Evolutionary conservation across 371 early-diverging fungal genomes (phyloP).

Genomic region (Lichtheimia ramosa): DNA sequence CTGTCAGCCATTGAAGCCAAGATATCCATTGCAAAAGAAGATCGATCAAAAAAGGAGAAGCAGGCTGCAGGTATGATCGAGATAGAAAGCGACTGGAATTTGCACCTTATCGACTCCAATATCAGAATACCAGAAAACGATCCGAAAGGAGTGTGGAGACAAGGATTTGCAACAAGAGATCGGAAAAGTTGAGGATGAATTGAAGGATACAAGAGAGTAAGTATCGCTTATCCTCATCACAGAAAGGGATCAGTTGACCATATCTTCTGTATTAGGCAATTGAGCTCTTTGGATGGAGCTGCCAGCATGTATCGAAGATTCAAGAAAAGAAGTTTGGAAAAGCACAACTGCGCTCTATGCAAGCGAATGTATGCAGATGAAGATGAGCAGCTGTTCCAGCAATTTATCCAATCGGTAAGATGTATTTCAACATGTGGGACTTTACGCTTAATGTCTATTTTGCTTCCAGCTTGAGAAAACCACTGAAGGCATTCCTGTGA

Average conservation of each 20-base stretch:
- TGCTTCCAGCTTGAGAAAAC: constrained; percentile 30
- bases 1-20: constrained; percentile 38
- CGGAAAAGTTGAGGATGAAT: constrained; percentile 9
- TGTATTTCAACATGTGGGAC: not conserved
- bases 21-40: constrained; percentile 34
- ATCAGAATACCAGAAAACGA: constrained; percentile 16
- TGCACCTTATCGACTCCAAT: not conserved
- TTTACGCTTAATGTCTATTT: not conserved
- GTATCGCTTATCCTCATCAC: not conserved
- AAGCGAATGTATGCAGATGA: constrained; percentile 60
- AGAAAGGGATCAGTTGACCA: not conserved
- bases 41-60: constrained; percentile 10
- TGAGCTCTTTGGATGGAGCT: constrained; percentile 40
- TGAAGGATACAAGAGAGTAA: constrained; percentile 26
- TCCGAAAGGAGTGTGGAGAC: constrained; percentile 24
- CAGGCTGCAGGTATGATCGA: constrained; percentile 18
- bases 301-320: constrained; percentile 63
- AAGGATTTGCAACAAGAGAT: constrained; percentile 24
- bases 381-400: constrained; percentile 43
- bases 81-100: no score
- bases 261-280: constrained; percentile 9
- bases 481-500: constrained; percentile 47
- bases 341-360: constrained; percentile 74
- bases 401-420: constrained; percentile 55
- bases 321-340: constrained; percentile 41